These are phyloP conservation scores for Yarrowia galli DNA, from an alignment of 1,139 yeast genomes.

Conservation along the genomic window DNA sequence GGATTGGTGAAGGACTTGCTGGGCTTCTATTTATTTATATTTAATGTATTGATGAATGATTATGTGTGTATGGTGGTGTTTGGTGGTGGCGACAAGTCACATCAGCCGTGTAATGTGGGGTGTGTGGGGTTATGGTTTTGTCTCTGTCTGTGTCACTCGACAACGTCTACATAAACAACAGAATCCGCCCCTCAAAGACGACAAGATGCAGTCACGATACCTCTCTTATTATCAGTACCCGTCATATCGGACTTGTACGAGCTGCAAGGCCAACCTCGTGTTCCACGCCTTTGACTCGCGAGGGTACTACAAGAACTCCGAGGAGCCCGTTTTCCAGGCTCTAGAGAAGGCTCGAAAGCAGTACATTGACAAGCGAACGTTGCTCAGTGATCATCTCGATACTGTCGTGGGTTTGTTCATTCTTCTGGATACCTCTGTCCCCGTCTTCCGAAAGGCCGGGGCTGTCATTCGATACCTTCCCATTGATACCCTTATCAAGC, in stretches of 20 bases:
- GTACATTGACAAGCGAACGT: background rate
- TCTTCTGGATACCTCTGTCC: background rate
- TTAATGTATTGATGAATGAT: slow-evolving; percentile 15
- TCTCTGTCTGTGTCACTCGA: background rate
- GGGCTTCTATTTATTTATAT: slow-evolving; percentile 29
- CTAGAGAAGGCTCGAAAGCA: background rate
- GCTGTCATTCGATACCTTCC: slow-evolving; percentile 7
- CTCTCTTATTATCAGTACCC: background rate
- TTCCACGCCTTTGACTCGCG: background rate
- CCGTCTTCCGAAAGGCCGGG: slow-evolving; percentile 8
- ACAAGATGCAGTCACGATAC: slow-evolving; percentile 4
- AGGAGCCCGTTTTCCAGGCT: background rate
- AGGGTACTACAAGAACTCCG: background rate
- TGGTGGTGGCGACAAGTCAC: background rate
- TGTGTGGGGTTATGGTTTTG: background rate
- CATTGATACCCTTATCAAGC: background rate
- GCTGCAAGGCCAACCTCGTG: no score
- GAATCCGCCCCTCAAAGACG: background rate
- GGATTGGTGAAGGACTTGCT: no score
- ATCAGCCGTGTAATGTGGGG: background rate
- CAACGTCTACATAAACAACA: background rate
- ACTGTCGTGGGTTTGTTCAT: background rate
- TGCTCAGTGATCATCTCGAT: background rate
- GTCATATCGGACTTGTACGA: background rate
- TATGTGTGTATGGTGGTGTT: slow-evolving; percentile 2